phyloP scores from a whole-genome alignment of 495 filamentous ascomycete species.

The Penicillium daleae region DNA sequence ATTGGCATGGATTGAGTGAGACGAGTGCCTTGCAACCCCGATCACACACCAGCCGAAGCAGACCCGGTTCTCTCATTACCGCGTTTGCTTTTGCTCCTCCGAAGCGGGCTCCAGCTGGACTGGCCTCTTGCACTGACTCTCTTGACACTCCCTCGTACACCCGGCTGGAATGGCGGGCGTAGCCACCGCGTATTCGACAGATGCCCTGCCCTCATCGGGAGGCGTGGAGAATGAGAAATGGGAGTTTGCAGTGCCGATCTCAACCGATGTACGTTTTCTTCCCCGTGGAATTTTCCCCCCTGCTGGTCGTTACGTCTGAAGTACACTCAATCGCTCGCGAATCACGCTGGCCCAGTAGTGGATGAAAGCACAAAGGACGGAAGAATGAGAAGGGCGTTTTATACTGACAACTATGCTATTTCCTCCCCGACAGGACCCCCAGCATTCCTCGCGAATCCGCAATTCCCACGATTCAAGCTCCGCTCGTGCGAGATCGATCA shows the following conservation, averaged over 20 bases:
- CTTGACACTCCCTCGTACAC: constrained; percentile 10
- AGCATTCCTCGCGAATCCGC: constrained; percentile 39
- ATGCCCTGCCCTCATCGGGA: constrained; percentile 45
- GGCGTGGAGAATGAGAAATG: constrained; percentile 45
- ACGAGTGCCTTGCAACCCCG: background rate
- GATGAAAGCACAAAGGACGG: background rate
- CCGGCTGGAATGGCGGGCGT: constrained; percentile 50
- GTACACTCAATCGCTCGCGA: background rate
- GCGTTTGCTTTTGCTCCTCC: constrained; percentile 16
- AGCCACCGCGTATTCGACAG: constrained; percentile 45
- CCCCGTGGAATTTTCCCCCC: background rate
- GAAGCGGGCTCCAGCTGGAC: constrained; percentile 46
- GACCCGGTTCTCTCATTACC: constrained; percentile 17
- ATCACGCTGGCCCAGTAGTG: background rate
- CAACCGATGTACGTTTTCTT: constrained; percentile 40
- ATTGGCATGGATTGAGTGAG: constrained; percentile 45
- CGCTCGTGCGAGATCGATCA: constrained; percentile 29
- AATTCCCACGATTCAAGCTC: constrained; percentile 45
- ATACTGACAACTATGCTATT: constrained; percentile 14
- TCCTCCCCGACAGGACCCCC: constrained; percentile 27
- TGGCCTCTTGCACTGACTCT: constrained; percentile 35
- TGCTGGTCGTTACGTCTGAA: background rate
- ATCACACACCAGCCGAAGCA: constrained; percentile 13
- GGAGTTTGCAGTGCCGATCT: constrained; percentile 52
- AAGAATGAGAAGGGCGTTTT: constrained; percentile 3